These are phyloP conservation scores for Agrocybe praecox DNA, from an alignment of 768 basidiomycete species.

Conservation along the genomic window DNA sequence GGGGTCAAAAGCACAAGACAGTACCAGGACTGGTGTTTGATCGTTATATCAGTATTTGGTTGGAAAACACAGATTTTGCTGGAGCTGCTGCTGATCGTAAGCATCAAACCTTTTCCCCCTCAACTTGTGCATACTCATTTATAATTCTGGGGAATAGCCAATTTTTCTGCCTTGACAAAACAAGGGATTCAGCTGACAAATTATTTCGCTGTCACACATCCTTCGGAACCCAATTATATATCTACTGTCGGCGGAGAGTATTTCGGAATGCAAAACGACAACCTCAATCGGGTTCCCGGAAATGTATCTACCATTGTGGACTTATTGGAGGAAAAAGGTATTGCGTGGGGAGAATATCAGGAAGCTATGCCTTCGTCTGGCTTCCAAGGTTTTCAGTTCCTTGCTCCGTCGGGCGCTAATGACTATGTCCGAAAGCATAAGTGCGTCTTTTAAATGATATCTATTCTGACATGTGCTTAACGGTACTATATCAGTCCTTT, in stretches of 20 bases:
- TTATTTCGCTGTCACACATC: slow-evolving; percentile 55
- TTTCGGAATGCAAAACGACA: slow-evolving; percentile 50
- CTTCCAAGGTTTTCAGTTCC: slow-evolving; percentile 40
- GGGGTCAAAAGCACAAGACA: neutral
- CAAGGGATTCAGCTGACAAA: slow-evolving; percentile 51
- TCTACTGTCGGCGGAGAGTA: slow-evolving; percentile 55
- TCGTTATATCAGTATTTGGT: slow-evolving; percentile 46
- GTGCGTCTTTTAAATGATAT: slow-evolving; percentile 13
- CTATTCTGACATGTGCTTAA: neutral
- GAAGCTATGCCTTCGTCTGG: slow-evolving; percentile 59
- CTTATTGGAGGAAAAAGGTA: slow-evolving; percentile 54
- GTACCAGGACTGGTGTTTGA: slow-evolving; percentile 31
- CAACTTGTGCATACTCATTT: neutral
- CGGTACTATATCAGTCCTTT: slow-evolving; percentile 31
- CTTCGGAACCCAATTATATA: slow-evolving; percentile 65
- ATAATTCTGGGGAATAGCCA: slow-evolving; percentile 15
- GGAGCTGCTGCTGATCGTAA: slow-evolving; percentile 25
- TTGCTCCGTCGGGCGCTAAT: slow-evolving; percentile 23
- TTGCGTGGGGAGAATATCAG: slow-evolving; percentile 66
- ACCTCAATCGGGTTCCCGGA: slow-evolving; percentile 33
- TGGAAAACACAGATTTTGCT: slow-evolving; percentile 63
- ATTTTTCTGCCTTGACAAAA: slow-evolving; percentile 39
- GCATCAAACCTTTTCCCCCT: slow-evolving; percentile 4
- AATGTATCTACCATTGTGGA: slow-evolving; percentile 64
- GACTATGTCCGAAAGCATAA: slow-evolving; percentile 35